Evolutionary conservation across 1,139 yeast genomes (phyloP).

Genomic region (Taphrina pruni): DNA sequence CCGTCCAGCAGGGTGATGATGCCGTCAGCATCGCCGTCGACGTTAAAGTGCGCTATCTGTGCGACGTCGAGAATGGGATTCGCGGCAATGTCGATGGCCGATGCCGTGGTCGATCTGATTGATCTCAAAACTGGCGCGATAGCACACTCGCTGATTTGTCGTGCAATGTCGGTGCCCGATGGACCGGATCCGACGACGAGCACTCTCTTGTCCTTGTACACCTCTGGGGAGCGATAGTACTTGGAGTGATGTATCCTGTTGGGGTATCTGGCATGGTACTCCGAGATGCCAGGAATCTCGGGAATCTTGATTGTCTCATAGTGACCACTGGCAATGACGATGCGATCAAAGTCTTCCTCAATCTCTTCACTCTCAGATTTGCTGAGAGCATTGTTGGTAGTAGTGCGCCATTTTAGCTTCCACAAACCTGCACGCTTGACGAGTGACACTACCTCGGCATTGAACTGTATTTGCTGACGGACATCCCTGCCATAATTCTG

Average conservation of each 20-base stretch:
- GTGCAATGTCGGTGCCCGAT: slow-evolving; percentile 65
- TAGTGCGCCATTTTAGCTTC: slow-evolving; percentile 3
- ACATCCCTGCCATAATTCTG: slow-evolving; percentile 26
- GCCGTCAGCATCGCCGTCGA: slow-evolving; percentile 46
- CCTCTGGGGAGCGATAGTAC: slow-evolving; percentile 61
- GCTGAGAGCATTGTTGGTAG: neutral
- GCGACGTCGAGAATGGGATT: slow-evolving; percentile 53
- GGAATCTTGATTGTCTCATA: slow-evolving; percentile 62
- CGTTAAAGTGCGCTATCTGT: slow-evolving; percentile 53
- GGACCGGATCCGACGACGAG: slow-evolving; percentile 68
- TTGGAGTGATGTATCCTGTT: slow-evolving; percentile 64
- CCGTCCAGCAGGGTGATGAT: slow-evolving; percentile 56
- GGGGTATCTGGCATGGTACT: slow-evolving; percentile 58
- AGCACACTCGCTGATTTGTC: slow-evolving; percentile 55
- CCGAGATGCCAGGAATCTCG: slow-evolving; percentile 60
- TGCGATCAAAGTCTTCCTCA: slow-evolving; percentile 56
- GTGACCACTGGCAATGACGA: slow-evolving; percentile 62
- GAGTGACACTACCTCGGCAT: slow-evolving; percentile 14
- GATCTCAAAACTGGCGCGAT: slow-evolving; percentile 15
- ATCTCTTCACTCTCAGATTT: neutral
- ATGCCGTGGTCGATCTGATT: slow-evolving; percentile 52
- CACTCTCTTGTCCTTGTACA: slow-evolving; percentile 55
- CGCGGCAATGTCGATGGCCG: slow-evolving; percentile 52
- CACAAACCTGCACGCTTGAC: slow-evolving; percentile 15
- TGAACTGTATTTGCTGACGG: neutral